Base-by-base conservation (phyloP, 2,329 filamentous ascomycete species). In the Aspergillus sp. region DNA sequence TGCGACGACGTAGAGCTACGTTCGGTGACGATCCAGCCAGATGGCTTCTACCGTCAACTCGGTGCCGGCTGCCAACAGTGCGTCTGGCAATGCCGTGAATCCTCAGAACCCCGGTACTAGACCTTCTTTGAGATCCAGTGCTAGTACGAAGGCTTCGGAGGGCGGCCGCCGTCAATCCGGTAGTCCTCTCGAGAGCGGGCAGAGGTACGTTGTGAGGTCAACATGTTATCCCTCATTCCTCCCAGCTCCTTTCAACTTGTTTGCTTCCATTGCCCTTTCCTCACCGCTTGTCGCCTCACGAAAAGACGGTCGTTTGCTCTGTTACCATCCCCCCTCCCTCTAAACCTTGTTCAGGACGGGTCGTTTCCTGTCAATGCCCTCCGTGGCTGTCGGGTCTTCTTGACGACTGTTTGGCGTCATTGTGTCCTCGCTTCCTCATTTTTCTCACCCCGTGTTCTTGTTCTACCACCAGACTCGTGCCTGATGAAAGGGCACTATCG, bases 91-190 rank as follows among this genome's bases (percentile, higher is more conserved):
- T 72, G 65, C 68, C 25, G 58, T 67, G 50, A 71, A 75, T 59
- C 62, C 77, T 51, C 76, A 75, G 55, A 77, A 72, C 64, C 62
- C 76, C 59, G 65, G 71, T 65, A 71, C 70, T 62, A 74, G 79
- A 62, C 73, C 79, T 64, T 79, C 82, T 62, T 72, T 83, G 71
- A 83, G 84, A 71, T 78, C 81, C 69, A 81, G 71, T 71, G 73
- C 79, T 62, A 76, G 74, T 66, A 78, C 76, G 62, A 86, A 84
- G 74, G 77, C 75, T 61, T 75, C 81, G 62, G 83, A 85, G 72
- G 77, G 75, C 62, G 76, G 78, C 71, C 82, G 84, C 73, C 84
- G 84, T 74, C 83, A 84, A 70, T 77, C 82, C 66, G 81, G 77
- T 60, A 85, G 82, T 71, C 83, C 84, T 62, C 77, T 81, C 49